Percentiles rank a stretch among this genome's conserved stretches.
Conservation (phyloP, 345 rosid genomes). For the Gossypium thurberi region DNA sequence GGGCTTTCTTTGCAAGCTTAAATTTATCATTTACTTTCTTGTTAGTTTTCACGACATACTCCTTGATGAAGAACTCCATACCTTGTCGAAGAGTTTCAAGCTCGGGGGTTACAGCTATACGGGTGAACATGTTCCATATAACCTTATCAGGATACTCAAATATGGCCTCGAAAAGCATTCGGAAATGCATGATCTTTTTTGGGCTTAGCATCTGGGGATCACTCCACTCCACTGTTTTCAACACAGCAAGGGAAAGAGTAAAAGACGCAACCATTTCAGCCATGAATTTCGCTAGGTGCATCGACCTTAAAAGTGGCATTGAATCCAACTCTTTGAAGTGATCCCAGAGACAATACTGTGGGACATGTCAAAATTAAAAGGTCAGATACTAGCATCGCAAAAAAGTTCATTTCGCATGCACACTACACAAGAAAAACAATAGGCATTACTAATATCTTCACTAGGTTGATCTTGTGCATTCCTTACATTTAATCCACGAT, state of each 20-base stretch:
- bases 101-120: conserved; percentile 57
- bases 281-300: conserved; percentile 81
- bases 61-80: conserved; percentile 62
- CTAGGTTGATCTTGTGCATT: neutral
- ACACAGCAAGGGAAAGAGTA: conserved; percentile 62
- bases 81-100: conserved; percentile 65
- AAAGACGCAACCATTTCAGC: conserved; percentile 74
- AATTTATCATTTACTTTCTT: conserved; percentile 36
- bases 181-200: conserved; percentile 66
- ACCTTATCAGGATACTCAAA: conserved; percentile 57
- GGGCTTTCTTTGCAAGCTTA: conserved; percentile 74
- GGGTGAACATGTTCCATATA: conserved; percentile 72
- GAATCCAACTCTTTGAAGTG: conserved; percentile 78
- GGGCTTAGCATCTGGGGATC: conserved; percentile 52
- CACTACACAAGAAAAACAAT: neutral
- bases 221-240: conserved; percentile 57
- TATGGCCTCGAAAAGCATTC: conserved; percentile 71
- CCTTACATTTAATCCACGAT: neutral
- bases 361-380: conserved; percentile 2
- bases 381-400: neutral
- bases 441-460: neutral
- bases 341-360: conserved; percentile 86
- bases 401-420: neutral
- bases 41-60: conserved; percentile 52
- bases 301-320: conserved; percentile 61